Percentiles rank a stretch among this genome's conserved stretches.
Evolutionary conservation across 2,329 filamentous ascomycete genomes (phyloP).

Genomic region (Epichloe sp.): DNA sequence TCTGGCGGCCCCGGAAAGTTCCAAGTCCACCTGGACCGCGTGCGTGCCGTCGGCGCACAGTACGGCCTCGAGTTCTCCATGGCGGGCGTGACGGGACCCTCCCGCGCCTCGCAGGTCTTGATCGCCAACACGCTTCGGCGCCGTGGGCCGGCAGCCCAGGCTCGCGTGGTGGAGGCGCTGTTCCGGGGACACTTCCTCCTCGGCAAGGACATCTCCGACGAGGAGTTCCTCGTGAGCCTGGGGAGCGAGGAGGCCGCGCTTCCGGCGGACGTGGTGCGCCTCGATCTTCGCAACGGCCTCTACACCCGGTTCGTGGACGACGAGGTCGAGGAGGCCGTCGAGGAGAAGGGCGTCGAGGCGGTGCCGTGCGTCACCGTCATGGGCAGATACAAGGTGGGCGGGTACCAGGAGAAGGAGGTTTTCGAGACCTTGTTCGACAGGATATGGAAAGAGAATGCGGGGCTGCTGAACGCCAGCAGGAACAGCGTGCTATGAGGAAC

Average conservation of each 20-base stretch:
- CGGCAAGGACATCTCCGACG: constrained; percentile 28
- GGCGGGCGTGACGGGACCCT: constrained; percentile 29
- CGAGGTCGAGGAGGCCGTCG: constrained; percentile 16
- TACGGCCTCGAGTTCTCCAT: constrained; percentile 28
- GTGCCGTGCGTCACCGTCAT: constrained; percentile 66
- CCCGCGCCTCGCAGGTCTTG: constrained; percentile 33
- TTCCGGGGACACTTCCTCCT: constrained; percentile 29
- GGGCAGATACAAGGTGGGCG: constrained; percentile 52
- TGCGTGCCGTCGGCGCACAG: constrained; percentile 19
- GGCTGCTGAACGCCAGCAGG: background rate
- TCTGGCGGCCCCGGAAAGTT: constrained; percentile 16
- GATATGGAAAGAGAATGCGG: constrained; percentile 20
- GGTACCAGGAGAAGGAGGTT: constrained; percentile 53
- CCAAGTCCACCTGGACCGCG: constrained; percentile 16
- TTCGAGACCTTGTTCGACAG: constrained; percentile 56
- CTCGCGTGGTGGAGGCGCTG: constrained; percentile 27
- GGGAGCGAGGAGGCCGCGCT: constrained; percentile 21
- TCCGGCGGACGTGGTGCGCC: constrained; percentile 13
- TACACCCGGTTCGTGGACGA: constrained; percentile 17
- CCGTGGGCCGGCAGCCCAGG: constrained; percentile 21
- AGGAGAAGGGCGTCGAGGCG: constrained; percentile 36
- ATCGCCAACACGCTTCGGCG: constrained; percentile 25
- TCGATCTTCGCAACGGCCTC: constrained; percentile 18
- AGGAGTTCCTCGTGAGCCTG: constrained; percentile 22
- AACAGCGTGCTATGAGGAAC: too few relatives aligned